phyloP scores from a whole-genome alignment of 345 rosid genomes.

The Gossypium thurberi region DNA sequence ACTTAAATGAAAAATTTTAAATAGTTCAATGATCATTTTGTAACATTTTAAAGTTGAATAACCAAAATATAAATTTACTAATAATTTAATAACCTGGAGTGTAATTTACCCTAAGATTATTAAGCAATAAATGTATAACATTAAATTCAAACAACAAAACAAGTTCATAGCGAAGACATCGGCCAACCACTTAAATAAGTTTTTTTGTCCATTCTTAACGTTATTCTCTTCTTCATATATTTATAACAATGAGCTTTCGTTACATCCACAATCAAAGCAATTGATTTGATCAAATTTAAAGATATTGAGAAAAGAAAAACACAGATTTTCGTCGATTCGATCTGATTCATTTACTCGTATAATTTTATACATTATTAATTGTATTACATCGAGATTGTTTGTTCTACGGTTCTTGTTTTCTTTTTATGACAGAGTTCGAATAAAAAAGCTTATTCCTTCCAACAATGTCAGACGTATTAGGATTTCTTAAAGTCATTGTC shows the following conservation, averaged over 20 bases:
- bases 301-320: background rate
- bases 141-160: background rate
- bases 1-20: too few species aligned
- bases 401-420: background rate
- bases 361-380: too few species aligned
- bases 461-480: constrained; percentile 28
- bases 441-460: background rate
- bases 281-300: background rate
- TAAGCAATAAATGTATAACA: too few species aligned
- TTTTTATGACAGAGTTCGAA: background rate
- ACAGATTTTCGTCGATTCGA: background rate
- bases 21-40: too few species aligned
- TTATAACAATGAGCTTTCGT: background rate
- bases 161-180: background rate
- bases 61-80: too few species aligned
- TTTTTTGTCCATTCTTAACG: too few species aligned
- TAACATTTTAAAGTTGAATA: too few species aligned
- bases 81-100: too few species aligned
- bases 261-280: background rate
- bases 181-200: background rate
- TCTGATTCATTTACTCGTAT: background rate
- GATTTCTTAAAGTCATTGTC: constrained; percentile 40
- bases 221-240: background rate
- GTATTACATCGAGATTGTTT: too few species aligned
- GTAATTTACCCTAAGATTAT: too few species aligned